Percentiles rank a stretch among this genome's conserved stretches.
These are phyloP conservation scores for Fragaria vesca DNA, from an alignment of 306 rosid species.

Conservation along the genomic window DNA sequence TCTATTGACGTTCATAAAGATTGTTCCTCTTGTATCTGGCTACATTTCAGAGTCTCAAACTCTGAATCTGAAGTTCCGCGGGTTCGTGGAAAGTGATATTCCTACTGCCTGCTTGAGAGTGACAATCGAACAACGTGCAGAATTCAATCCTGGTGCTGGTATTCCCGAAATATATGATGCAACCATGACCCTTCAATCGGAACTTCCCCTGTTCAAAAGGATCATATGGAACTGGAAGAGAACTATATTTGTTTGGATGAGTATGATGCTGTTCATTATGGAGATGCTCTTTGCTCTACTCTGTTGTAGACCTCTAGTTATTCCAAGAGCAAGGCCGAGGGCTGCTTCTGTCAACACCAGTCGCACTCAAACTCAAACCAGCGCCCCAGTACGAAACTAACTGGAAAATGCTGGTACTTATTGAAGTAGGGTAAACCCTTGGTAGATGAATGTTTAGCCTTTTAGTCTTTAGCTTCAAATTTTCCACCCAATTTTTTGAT, in stretches of 20 bases:
- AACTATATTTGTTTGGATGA: conserved; percentile 27
- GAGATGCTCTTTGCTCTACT: no score
- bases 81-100: conserved; percentile 51
- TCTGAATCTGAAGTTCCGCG: conserved; percentile 57
- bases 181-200: conserved; percentile 46
- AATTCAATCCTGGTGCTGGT: conserved; percentile 69
- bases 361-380: conserved; percentile 10
- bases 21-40: conserved; percentile 68
- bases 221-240: conserved; percentile 78
- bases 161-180: conserved; percentile 84
- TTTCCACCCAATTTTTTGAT: neutral
- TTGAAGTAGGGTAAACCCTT: conserved; percentile 23
- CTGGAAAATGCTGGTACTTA: conserved; percentile 5
- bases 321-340: no score
- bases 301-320: no score
- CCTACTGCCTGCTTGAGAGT: conserved; percentile 73
- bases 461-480: neutral
- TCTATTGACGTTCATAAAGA: conserved; percentile 55
- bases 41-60: conserved; percentile 64
- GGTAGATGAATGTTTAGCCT: conserved; percentile 18
- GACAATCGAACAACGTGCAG: conserved; percentile 73
- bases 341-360: no score
- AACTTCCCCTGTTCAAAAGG: conserved; percentile 61
- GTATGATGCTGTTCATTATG: no score
- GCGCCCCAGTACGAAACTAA: conserved; percentile 24